These are phyloP conservation scores for Botrytis byssoidea DNA, from an alignment of 2,329 filamentous ascomycete genomes.

Conservation along the genomic window DNA sequence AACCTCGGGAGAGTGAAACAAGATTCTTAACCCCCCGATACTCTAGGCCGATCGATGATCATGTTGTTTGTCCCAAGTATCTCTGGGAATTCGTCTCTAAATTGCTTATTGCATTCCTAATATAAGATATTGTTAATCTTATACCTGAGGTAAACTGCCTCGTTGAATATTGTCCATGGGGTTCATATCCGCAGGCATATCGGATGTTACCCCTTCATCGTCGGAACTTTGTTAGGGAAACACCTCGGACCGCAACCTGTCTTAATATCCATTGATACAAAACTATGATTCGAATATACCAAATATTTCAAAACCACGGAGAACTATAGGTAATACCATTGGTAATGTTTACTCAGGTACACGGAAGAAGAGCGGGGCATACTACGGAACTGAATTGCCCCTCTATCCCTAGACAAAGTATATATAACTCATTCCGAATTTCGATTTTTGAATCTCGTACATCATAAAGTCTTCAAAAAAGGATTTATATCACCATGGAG, in stretches of 20 bases:
- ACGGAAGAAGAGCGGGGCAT: background rate
- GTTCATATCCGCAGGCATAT: background rate
- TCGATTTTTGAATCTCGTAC: background rate
- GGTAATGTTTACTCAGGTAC: slow-evolving; percentile 1
- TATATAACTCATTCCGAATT: background rate
- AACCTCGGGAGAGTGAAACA: background rate
- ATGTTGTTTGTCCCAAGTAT: background rate
- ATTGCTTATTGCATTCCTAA: fast-evolving
- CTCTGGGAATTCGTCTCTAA: background rate
- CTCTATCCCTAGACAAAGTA: background rate
- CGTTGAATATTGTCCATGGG: background rate
- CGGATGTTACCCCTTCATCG: slow-evolving; percentile 16
- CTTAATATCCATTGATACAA: background rate
- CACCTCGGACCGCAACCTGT: slow-evolving; percentile 2
- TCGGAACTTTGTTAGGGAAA: background rate
- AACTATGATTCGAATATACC: background rate
- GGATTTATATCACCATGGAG: background rate
- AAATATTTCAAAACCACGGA: background rate
- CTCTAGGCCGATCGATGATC: background rate
- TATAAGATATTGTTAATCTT: background rate
- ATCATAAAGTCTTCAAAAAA: background rate
- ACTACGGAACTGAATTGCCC: background rate
- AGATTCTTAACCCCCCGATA: slow-evolving; percentile 6
- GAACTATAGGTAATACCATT: background rate
- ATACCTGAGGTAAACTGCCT: background rate